Base-by-base conservation (phyloP, 164 flowering plant genomes). In the Chloranthus sessilifolius region DNA sequence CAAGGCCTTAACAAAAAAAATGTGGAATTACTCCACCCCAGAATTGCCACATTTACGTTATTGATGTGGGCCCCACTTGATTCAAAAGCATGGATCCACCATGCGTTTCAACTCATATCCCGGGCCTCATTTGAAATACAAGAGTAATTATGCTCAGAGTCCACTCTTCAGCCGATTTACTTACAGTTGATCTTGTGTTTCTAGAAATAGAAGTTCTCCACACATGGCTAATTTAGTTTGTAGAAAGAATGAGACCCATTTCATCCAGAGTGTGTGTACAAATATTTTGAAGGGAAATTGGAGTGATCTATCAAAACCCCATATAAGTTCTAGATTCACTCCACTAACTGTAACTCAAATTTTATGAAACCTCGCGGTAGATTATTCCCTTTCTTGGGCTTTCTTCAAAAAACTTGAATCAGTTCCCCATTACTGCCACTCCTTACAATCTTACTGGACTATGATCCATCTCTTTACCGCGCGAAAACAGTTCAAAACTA, bases 391-490 rank as follows among this genome's bases (percentile, higher is more conserved):
- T 59, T 74, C 80, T 4, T 82, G 82, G 88, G 58, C 63, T 2
- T 82, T 90, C 67, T 87, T 74, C 68, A 72, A 72, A 55, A 81
- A 85, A 85, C 69, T 64, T 27, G 85, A 79, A 30, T 74, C 78
- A 4, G 23, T 80, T 42, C 82, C 89, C 2, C 55, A 63, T 28
- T 81, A 71, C 57, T 75, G 75, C 49, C 91, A 73, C 51, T 72
- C 95, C 2, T 61, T 82, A 53, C 77, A 78, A 44, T 64, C 77
- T 15, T 65, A 73, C 28, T 87, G 95, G 94, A 65, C 78, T 62
- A 82, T 90, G 91, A 48, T 84, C 60, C 74, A 69, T 59, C 62
- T 80, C 33, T 81, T 87, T 17, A 70, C 94, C 2, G 64, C 60
- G 54, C 62, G 72, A 39, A 77, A 58, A 25, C 77, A 75, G 34